Evolutionary conservation across 176 grass and related monocot genomes (phyloP).

Genomic region (Oryza glumipatula): DNA sequence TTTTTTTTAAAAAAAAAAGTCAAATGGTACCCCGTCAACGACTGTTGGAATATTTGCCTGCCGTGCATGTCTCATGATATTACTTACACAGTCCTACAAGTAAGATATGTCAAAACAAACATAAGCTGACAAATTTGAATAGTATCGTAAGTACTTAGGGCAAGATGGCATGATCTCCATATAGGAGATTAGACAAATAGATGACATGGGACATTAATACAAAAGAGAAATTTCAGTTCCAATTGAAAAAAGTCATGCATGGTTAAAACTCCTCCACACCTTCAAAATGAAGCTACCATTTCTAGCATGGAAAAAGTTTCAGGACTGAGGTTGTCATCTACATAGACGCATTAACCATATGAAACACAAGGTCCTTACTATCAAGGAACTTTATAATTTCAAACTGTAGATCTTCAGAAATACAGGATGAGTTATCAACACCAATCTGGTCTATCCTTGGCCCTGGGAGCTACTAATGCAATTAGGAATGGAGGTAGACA

Average conservation of each 20-base stretch:
- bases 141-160: not conserved
- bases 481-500: not conserved
- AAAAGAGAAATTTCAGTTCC: not conserved
- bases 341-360: not conserved
- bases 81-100: slow-evolving; percentile 80
- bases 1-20: not conserved
- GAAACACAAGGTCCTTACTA: not conserved
- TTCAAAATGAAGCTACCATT: not conserved
- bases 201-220: not conserved
- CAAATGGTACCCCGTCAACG: slow-evolving; percentile 78
- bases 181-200: not conserved
- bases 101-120: slow-evolving; percentile 31
- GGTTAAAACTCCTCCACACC: not conserved
- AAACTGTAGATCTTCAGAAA: not conserved
- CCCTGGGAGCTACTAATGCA: not conserved
- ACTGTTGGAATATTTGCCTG: slow-evolving; percentile 73
- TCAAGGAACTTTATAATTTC: not conserved
- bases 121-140: slow-evolving; percentile 8
- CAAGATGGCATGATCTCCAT: not conserved
- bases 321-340: not conserved
- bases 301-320: not conserved
- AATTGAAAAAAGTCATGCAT: not conserved
- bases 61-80: slow-evolving; percentile 73
- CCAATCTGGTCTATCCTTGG: not conserved
- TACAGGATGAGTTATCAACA: not conserved